Evolutionary conservation across 345 rosid genomes (phyloP).

Genomic region (Salix arbutifolia): DNA sequence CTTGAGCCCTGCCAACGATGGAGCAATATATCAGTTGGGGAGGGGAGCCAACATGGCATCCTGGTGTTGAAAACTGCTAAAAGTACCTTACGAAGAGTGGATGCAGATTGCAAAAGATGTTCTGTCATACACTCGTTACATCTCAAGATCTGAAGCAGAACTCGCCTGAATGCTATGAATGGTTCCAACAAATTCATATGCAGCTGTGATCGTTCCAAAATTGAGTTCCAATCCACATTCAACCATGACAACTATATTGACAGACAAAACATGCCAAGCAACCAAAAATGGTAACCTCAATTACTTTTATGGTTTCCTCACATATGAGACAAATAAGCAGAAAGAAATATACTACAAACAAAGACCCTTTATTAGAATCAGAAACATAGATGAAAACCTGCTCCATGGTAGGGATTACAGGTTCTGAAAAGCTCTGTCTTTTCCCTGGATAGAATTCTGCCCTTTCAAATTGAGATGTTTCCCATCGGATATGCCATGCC

Average conservation of each 20-base stretch:
- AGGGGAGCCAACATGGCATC: not conserved
- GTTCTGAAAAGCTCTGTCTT: constrained; percentile 45
- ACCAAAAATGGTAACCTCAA: not conserved
- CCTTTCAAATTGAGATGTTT: constrained; percentile 37
- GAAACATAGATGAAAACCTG: constrained; percentile 42
- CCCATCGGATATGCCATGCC: constrained; percentile 90
- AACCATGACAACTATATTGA: constrained; percentile 64
- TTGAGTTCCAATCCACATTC: constrained; percentile 67
- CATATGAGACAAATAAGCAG: not conserved
- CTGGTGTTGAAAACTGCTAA: not conserved
- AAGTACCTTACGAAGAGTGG: constrained; percentile 87
- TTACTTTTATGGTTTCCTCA: not conserved
- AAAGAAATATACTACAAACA: not conserved
- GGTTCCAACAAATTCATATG: constrained; percentile 95
- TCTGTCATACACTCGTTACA: constrained; percentile 53
- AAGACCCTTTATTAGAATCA: not conserved
- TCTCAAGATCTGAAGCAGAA: constrained; percentile 72
- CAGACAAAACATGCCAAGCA: constrained; percentile 21
- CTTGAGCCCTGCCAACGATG: constrained; percentile 59
- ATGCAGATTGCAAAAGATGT: constrained; percentile 88
- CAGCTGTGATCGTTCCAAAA: constrained; percentile 61
- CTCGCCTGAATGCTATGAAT: constrained; percentile 81
- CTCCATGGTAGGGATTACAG: constrained; percentile 54
- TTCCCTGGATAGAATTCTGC: constrained; percentile 30
- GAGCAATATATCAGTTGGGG: constrained; percentile 13